Evolutionary conservation across 306 rosid genomes (phyloP).

Genomic region (Trifolium dubium): DNA sequence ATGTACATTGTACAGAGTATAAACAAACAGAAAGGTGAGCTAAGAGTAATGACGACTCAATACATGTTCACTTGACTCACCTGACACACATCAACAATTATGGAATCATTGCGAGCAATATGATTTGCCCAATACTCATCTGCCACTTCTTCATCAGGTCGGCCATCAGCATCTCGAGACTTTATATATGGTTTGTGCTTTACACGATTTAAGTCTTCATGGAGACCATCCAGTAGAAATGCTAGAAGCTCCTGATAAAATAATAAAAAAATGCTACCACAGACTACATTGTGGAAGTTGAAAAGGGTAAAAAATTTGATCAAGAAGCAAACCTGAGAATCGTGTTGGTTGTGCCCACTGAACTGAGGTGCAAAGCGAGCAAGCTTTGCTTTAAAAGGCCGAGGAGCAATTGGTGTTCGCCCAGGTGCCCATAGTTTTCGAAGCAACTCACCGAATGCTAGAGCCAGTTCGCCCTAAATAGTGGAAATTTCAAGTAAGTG

Average conservation of each 20-base stretch:
- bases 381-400: slow-evolving; percentile 90
- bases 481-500: slow-evolving; percentile 40
- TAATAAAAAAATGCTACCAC: slow-evolving; percentile 39
- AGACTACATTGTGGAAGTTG: slow-evolving; percentile 31
- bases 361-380: slow-evolving; percentile 99
- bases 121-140: slow-evolving; percentile 99
- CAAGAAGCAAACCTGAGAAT: slow-evolving; percentile 84
- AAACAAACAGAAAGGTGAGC: too few relatives aligned
- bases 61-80: slow-evolving; percentile 54
- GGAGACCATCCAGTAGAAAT: slow-evolving; percentile 96
- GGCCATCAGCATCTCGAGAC: slow-evolving; percentile 97
- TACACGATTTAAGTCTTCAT: slow-evolving; percentile 97
- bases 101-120: slow-evolving; percentile 97
- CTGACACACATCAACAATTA: slow-evolving; percentile 97
- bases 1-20: too few relatives aligned
- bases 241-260: slow-evolving; percentile 93
- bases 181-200: slow-evolving; percentile 91
- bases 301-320: slow-evolving; percentile 8
- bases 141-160: slow-evolving; percentile 98
- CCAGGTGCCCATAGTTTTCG: slow-evolving; percentile 99
- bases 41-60: background rate
- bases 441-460: slow-evolving; percentile 95
- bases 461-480: slow-evolving; percentile 88
- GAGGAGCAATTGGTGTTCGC: slow-evolving; percentile 88
- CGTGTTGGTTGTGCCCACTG: slow-evolving; percentile 97